A percentile compares a stretch with the other conserved stretches of the same genome.
Evolutionary conservation across 176 grass and related monocot genomes (phyloP).

Genomic region (Aegilops longissima): DNA sequence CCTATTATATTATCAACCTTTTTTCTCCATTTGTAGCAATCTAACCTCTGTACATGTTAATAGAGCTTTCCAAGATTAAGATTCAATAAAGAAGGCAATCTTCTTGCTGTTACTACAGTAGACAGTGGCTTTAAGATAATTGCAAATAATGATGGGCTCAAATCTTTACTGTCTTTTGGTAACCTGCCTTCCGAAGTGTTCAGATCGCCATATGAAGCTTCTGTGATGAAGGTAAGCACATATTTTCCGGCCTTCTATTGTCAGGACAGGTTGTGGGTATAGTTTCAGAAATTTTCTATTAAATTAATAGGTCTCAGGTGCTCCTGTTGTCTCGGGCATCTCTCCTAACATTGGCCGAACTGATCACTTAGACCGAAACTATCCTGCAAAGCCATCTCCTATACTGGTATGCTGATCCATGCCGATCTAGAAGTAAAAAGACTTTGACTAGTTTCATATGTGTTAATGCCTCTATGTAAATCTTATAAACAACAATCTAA

Average conservation of each 20-base stretch:
- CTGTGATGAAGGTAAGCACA: conserved; percentile 42
- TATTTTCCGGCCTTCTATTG: too few species aligned
- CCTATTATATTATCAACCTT: not conserved
- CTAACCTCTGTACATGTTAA: conserved; percentile 3
- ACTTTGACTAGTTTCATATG: not conserved
- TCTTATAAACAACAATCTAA: not conserved
- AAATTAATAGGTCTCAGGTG: conserved; percentile 36
- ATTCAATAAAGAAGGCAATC: not conserved
- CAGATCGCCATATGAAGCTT: conserved; percentile 50
- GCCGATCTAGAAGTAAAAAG: not conserved
- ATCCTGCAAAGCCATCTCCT: conserved; percentile 54
- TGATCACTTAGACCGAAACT: conserved; percentile 46
- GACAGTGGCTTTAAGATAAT: not conserved
- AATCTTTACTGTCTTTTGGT: conserved; percentile 28
- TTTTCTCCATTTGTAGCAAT: not conserved
- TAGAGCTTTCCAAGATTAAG: conserved; percentile 53
- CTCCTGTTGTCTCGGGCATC: conserved; percentile 47
- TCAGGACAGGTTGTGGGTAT: too few species aligned
- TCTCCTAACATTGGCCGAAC: conserved; percentile 47
- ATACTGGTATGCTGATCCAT: conserved; percentile 35
- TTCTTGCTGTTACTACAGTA: not conserved
- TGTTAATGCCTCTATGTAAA: not conserved
- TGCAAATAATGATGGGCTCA: conserved; percentile 37
- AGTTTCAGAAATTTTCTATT: too few species aligned
- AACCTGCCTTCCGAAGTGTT: conserved; percentile 18